Evolutionary conservation across 164 flowering plant genomes (phyloP).

Genomic region (Piper betle): DNA sequence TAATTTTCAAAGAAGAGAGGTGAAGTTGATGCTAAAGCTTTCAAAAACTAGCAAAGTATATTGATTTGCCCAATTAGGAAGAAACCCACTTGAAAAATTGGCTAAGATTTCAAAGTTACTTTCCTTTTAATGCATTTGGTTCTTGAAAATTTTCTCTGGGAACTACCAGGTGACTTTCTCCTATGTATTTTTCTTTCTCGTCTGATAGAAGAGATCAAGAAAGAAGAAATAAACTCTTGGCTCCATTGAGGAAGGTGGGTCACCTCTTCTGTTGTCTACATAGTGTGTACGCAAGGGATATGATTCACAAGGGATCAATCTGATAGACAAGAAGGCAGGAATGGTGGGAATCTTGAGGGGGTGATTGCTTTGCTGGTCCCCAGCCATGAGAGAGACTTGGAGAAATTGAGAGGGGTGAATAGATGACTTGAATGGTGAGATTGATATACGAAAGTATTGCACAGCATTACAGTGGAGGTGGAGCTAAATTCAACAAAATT

Average conservation of each 20-base stretch:
- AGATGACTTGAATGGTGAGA: not conserved
- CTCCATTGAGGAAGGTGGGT: not conserved
- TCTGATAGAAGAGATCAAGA: too few relatives aligned
- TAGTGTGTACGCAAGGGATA: not conserved
- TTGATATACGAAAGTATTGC: not conserved
- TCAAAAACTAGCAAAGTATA: not conserved
- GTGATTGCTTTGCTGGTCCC: conserved; percentile 1
- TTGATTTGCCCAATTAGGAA: not conserved
- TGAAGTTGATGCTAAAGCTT: too few relatives aligned
- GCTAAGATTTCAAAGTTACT: not conserved
- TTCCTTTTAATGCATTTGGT: not conserved
- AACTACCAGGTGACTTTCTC: too few relatives aligned
- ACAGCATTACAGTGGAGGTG: not conserved
- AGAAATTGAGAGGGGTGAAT: not conserved
- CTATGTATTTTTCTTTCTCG: too few relatives aligned
- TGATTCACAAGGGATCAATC: not conserved
- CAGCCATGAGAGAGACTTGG: not conserved
- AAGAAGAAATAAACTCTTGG: too few relatives aligned
- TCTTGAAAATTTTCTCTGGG: not conserved
- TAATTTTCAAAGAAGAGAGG: too few relatives aligned
- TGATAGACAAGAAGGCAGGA: conserved; percentile 1
- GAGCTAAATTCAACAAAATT: not conserved
- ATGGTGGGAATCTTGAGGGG: not conserved
- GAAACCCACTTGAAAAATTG: not conserved
- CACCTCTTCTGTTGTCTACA: not conserved